phyloP scores from a whole-genome alignment of 768 basidiomycete genomes.

The Floccularia luteovirens region DNA sequence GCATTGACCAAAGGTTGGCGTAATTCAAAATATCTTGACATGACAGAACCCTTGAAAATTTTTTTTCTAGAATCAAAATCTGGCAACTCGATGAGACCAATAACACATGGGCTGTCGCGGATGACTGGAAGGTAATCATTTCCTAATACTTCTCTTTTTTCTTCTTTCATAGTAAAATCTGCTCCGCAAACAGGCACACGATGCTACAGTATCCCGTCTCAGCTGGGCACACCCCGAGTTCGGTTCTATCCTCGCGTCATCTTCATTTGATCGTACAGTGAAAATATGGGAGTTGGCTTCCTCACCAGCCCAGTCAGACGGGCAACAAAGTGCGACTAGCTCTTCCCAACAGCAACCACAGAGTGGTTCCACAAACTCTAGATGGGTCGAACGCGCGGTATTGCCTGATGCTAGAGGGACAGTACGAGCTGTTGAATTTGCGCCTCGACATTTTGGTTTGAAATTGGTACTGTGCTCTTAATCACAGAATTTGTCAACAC shows the following conservation, averaged over 20 bases:
- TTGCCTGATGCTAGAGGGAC: slow-evolving; percentile 83
- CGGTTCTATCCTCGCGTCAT: slow-evolving; percentile 79
- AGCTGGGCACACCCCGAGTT: slow-evolving; percentile 94
- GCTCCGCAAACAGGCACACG: slow-evolving; percentile 65
- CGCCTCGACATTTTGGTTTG: slow-evolving; percentile 80
- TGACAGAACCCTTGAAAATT: slow-evolving; percentile 8
- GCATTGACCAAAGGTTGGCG: slow-evolving; percentile 69
- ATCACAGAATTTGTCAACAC: not conserved
- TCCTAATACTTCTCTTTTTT: not conserved
- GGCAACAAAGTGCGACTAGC: slow-evolving; percentile 17
- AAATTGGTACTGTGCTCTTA: slow-evolving; percentile 58
- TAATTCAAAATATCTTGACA: slow-evolving; percentile 3
- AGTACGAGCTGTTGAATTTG: slow-evolving; percentile 81
- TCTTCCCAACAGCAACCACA: slow-evolving; percentile 8
- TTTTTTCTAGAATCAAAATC: slow-evolving; percentile 62
- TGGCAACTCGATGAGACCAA: slow-evolving; percentile 72
- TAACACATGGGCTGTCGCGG: slow-evolving; percentile 71
- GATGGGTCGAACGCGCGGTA: slow-evolving; percentile 72
- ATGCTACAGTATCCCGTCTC: slow-evolving; percentile 78
- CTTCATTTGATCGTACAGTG: slow-evolving; percentile 86
- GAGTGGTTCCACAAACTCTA: slow-evolving; percentile 28
- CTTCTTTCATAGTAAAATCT: not conserved
- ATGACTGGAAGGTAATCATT: slow-evolving; percentile 80
- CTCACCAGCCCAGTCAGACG: slow-evolving; percentile 16
- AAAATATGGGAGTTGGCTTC: slow-evolving; percentile 83